Conservation (phyloP, 164 flowering plant species). For the Macadamia integrifolia region DNA sequence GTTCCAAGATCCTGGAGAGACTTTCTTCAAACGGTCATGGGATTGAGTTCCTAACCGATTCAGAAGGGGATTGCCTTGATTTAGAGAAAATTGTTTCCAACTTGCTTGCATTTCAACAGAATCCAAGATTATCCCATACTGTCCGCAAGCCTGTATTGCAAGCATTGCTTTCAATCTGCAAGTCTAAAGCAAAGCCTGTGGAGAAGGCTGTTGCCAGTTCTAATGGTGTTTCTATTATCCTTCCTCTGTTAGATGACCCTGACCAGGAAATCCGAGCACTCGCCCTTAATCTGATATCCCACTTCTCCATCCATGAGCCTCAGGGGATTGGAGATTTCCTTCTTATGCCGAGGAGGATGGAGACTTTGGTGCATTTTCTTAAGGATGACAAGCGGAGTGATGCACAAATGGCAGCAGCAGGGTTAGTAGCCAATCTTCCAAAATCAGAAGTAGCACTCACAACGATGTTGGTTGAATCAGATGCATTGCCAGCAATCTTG, state of each 20-base stretch:
- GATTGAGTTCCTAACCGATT: conserved; percentile 45
- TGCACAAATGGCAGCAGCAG: conserved; percentile 58
- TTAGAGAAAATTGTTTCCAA: conserved; percentile 31
- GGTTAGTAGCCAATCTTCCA: conserved; percentile 60
- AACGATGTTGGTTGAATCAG: conserved; percentile 37
- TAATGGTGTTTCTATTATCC: conserved; percentile 44
- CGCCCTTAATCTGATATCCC: conserved; percentile 47
- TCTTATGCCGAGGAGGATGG: conserved; percentile 45
- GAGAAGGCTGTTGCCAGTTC: conserved; percentile 44
- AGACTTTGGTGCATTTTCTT: conserved; percentile 48
- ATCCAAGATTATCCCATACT: conserved; percentile 20
- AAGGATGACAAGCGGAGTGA: conserved; percentile 37
- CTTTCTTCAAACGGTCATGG: conserved; percentile 53
- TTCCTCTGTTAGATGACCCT: conserved; percentile 55
- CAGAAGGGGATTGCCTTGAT: conserved; percentile 36
- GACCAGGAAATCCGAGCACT: conserved; percentile 47
- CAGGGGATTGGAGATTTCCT: conserved; percentile 56
- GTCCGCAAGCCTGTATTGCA: conserved; percentile 41
- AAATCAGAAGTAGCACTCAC: conserved; percentile 54
- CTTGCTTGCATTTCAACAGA: conserved; percentile 43
- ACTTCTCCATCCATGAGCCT: conserved; percentile 53
- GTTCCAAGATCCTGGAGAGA: conserved; percentile 47
- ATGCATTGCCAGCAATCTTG: conserved; percentile 41
- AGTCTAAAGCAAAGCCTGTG: conserved; percentile 37
- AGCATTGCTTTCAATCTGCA: conserved; percentile 48